Conservation (phyloP, 2,329 filamentous ascomycete species). For the Calonectria honghensis region DNA sequence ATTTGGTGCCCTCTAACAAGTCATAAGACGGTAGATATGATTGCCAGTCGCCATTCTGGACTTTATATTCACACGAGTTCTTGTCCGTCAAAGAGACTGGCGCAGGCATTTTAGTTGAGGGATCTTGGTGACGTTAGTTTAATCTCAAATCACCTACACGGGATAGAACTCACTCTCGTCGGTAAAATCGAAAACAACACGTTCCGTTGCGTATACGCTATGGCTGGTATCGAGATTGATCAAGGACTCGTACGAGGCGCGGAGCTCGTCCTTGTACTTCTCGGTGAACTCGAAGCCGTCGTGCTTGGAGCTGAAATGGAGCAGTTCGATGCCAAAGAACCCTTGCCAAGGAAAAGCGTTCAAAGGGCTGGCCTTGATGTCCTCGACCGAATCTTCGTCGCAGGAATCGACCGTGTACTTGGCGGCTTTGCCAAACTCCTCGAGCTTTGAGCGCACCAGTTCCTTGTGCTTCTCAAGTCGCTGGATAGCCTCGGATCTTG, state of each 20-base stretch:
- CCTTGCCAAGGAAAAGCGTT: neutral
- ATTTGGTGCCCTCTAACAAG: neutral
- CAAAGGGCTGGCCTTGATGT: neutral
- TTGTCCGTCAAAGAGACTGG: neutral
- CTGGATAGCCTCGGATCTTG: neutral
- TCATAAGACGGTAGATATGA: neutral
- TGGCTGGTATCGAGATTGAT: neutral
- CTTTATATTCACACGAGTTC: conserved; percentile 1
- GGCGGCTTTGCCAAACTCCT: neutral
- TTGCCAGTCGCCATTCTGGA: neutral
- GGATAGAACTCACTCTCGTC: neutral
- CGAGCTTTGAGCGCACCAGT: neutral
- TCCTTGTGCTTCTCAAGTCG: neutral
- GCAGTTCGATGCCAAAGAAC: neutral
- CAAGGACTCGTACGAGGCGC: neutral
- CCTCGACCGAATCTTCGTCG: neutral
- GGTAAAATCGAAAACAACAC: neutral
- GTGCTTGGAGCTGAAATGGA: conserved; percentile 1
- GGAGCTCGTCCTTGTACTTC: neutral
- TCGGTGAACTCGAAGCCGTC: neutral
- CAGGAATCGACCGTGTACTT: conserved; percentile 7
- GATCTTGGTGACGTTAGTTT: neutral
- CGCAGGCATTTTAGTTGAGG: neutral
- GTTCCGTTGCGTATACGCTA: neutral
- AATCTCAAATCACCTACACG: neutral